Percentiles rank a stretch among this genome's conserved stretches.
phyloP scores from a whole-genome alignment of 306 rosid genomes.

The Trifolium repens region DNA sequence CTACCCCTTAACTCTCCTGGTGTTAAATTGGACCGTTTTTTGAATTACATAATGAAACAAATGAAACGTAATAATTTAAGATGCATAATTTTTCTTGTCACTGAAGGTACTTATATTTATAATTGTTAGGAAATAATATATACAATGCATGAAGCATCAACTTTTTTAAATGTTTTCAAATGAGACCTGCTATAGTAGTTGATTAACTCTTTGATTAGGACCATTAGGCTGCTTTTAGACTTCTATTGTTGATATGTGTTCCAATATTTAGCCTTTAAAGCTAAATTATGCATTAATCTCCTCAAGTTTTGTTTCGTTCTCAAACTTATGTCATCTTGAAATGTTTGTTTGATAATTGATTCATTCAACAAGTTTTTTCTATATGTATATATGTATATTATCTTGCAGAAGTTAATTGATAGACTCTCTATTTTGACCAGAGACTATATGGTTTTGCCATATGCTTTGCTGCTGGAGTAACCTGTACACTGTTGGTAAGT shows the following conservation, averaged over 20 bases:
- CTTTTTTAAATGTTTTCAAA: conserved; percentile 12
- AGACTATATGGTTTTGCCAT: conserved; percentile 87
- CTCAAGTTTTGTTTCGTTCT: conserved; percentile 30
- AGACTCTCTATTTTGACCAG: conserved; percentile 51
- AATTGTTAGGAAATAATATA: conserved; percentile 3
- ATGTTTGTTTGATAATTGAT: conserved; percentile 25
- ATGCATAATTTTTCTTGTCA: conserved; percentile 11
- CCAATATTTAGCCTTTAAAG: background rate
- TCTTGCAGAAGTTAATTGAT: conserved; percentile 40
- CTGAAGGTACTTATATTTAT: background rate
- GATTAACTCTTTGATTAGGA: conserved; percentile 5
- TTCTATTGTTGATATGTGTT: conserved; percentile 26
- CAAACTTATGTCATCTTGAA: conserved; percentile 13
- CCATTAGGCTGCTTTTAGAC: conserved; percentile 9
- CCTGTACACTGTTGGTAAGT: conserved; percentile 85
- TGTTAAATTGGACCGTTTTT: conserved; percentile 22
- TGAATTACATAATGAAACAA: conserved; percentile 2
- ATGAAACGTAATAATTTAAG: background rate
- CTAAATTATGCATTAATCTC: conserved; percentile 25
- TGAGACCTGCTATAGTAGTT: conserved; percentile 6
- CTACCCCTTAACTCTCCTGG: background rate
- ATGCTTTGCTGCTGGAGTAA: conserved; percentile 83
- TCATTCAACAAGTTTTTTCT: conserved; percentile 33
- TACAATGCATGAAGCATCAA: background rate
- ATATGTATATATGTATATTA: background rate